These are phyloP conservation scores for Mariannaea elegans DNA, from an alignment of 2,329 filamentous ascomycete species.

Conservation along the genomic window DNA sequence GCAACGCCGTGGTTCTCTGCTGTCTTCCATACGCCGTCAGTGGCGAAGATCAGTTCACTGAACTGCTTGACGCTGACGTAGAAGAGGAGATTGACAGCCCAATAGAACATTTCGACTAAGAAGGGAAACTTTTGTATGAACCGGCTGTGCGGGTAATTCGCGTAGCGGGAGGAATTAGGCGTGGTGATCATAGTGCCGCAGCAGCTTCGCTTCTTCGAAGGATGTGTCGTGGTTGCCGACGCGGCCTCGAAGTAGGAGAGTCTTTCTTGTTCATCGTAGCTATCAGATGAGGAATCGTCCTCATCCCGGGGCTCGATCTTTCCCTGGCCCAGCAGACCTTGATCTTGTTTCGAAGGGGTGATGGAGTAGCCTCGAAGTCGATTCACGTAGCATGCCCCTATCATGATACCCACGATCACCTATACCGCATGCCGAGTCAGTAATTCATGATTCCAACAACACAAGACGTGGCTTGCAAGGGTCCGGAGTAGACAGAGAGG, in stretches of 20 bases:
- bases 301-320: slow-evolving; percentile 29
- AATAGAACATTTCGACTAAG: slow-evolving; percentile 78
- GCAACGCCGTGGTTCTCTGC: slow-evolving; percentile 64
- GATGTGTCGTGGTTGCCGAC: slow-evolving; percentile 40
- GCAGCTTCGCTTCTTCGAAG: slow-evolving; percentile 59
- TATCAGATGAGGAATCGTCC: slow-evolving; percentile 6
- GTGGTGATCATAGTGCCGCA: slow-evolving; percentile 60
- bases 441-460: not conserved
- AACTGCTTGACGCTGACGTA: slow-evolving; percentile 52
- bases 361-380: slow-evolving; percentile 39
- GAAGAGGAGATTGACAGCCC: slow-evolving; percentile 71
- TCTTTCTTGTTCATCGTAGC: slow-evolving; percentile 23
- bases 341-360: slow-evolving; percentile 29
- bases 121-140: slow-evolving; percentile 74
- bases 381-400: slow-evolving; percentile 42
- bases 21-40: slow-evolving; percentile 60
- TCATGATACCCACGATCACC: slow-evolving; percentile 41
- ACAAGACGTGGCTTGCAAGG: not conserved
- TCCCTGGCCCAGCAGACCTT: slow-evolving; percentile 34
- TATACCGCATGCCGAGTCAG: slow-evolving; percentile 18
- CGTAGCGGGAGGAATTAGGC: slow-evolving; percentile 70
- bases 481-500: not conserved
- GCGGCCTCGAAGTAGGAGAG: slow-evolving; percentile 9
- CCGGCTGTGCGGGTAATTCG: slow-evolving; percentile 66
- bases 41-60: slow-evolving; percentile 46